Evolutionary conservation across 352 stramenopile genomes (phyloP), one percentile per base, ranked within the genome.

Genomic region (Globisporangium paddicum): DNA sequence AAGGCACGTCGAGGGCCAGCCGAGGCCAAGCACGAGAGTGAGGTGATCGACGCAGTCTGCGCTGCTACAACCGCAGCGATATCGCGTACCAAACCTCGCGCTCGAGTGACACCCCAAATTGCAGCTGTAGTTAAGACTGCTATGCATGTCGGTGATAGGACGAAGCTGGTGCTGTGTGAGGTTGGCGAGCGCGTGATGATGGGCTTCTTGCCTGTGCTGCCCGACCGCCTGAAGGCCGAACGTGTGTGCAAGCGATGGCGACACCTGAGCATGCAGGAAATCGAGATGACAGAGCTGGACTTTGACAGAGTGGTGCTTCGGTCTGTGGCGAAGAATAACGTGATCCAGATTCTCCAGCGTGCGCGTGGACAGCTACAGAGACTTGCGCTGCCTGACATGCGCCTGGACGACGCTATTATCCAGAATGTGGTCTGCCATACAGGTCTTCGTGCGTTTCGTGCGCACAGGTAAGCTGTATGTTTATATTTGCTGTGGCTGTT

Each of bases 211-310:
- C 58, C 72, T 7, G 55, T 74, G 7, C 45, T 91, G 25, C 77
- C 77, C 4, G 72, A 87, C 28, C 77, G 82, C 13, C 54, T 88
- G 23, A 63, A 46, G 5, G 67, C 64, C n/a, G 82, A 87, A 55
- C 44, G 66, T 0, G 79, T 88, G 26, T 89, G 82, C 60, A 78
- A 62, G 55, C 73, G 77, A 45, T 91, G 82, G 79, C 64, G 67
- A 2, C 56, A 41, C 8, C 14, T 83, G 46, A 87, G 69, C 25
- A 67, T 44, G 5, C 64, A 72, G 2, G 62, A 85, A 5, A 23
- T 88, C 10, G 60, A 71, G 9, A 67, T 86, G 41, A 51, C 56
- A 2, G 72, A 77, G 37, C 52, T 91, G 5, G 75, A 89, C 40
- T 86, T 88, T 37, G 64, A 68, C 0, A 63, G 64, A 38, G 62